Evolutionary conservation across 768 basidiomycete species (phyloP), one percentile per base, ranked within the genome.

Genomic region (Coprinellus micaceus): DNA sequence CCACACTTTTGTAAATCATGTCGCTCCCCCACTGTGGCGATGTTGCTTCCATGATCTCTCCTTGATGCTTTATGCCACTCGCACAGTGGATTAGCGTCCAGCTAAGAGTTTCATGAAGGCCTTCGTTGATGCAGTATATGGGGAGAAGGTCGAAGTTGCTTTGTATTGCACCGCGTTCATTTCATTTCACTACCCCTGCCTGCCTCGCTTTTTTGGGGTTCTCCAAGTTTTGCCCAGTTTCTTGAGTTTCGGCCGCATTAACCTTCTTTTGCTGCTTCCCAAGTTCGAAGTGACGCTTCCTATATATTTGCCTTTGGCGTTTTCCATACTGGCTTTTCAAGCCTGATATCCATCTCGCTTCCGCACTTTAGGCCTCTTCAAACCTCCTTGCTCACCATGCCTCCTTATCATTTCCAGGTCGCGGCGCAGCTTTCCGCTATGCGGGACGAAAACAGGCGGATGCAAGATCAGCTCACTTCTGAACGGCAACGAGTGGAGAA

Each of bases 371-470:
- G 61, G 17, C 36, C 36, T 63, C 56, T 28, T 1, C 22, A 26
- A 50, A 22, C 24, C 41, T 40, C 30, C 53, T 59, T 40, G 43
- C 15, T 49, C 60, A 15, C 37, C 37, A 12, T 44, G n/a, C 40
- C 53, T 54, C 7, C 53, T 54, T 21, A 43, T 37, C 43, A 44
- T 59, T 62, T 58, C 51, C 69, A 82, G 80, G 78, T 82, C 19
- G 81, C 80, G 4, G 80, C 82, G 1, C 88, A 88, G 64, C 77
- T 92, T 9, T 72, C 73, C 13, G 79, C 83, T 9, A 86, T 91
- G 78, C 78, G 84, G 48, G 87, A 89, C 6, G 89, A 91, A 67
- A 88, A 89, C 61, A 70, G 81, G 45, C 72, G 82, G 25, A 76
- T 91, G 56, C 82, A 80, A 77, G 78, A 84, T 53, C 73, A 71